Evolutionary conservation across 768 basidiomycete species (phyloP).

Genomic region (Agrocybe chaxingu): DNA sequence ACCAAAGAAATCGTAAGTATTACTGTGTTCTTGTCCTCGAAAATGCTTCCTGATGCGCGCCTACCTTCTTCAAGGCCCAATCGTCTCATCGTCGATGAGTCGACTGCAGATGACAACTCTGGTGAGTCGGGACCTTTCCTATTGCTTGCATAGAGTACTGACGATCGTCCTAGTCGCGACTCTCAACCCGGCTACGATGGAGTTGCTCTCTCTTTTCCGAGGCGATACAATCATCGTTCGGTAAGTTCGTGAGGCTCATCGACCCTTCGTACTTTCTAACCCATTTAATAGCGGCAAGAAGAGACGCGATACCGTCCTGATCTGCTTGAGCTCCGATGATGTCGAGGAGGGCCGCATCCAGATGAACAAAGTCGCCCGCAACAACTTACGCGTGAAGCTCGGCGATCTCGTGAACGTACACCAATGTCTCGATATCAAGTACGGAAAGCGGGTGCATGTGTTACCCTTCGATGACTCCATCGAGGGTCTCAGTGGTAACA

Average conservation of each 20-base stretch:
- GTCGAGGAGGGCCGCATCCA: slow-evolving; percentile 98
- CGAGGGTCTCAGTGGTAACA: slow-evolving; percentile 96
- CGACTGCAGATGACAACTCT: slow-evolving; percentile 93
- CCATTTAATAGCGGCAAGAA: slow-evolving; percentile 78
- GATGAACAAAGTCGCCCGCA: slow-evolving; percentile 99
- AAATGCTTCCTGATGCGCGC: slow-evolving; percentile 16
- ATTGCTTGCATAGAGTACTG: slow-evolving; percentile 1
- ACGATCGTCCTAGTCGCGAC: slow-evolving; percentile 70
- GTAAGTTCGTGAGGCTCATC: slow-evolving; percentile 37
- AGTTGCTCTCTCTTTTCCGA: slow-evolving; percentile 86
- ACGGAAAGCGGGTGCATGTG: slow-evolving; percentile 96
- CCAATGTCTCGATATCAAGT: slow-evolving; percentile 96
- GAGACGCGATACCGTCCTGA: slow-evolving; percentile 95
- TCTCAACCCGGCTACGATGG: slow-evolving; percentile 96
- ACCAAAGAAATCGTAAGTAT: slow-evolving; percentile 93
- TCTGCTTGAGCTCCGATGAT: slow-evolving; percentile 92
- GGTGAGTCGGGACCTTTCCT: slow-evolving; percentile 39
- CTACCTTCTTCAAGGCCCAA: slow-evolving; percentile 65
- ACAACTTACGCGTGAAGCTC: slow-evolving; percentile 96
- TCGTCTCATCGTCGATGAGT: slow-evolving; percentile 96
- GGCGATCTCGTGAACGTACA: slow-evolving; percentile 96
- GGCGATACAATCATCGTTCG: slow-evolving; percentile 95
- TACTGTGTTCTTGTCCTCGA: slow-evolving; percentile 5
- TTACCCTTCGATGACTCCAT: slow-evolving; percentile 98
- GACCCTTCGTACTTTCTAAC: not conserved